These are phyloP conservation scores for Hebeloma cylindrosporum DNA, from an alignment of 768 basidiomycete species.

Conservation along the genomic window DNA sequence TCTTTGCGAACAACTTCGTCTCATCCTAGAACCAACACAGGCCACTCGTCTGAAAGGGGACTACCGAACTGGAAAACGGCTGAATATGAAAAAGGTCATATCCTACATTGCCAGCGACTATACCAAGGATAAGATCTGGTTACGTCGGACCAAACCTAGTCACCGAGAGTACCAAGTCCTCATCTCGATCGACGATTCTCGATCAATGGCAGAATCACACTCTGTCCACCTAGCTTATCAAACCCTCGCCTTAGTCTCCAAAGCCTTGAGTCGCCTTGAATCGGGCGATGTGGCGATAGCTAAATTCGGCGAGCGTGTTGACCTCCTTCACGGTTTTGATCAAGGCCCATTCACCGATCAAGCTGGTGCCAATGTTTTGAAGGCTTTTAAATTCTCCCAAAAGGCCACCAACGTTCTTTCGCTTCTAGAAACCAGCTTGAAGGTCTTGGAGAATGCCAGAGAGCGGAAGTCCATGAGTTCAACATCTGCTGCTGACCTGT, in stretches of 20 bases:
- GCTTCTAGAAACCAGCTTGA: conserved; percentile 77
- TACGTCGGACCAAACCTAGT: conserved; percentile 90
- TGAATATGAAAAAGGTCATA: conserved; percentile 99
- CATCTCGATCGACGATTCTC: conserved; percentile 92
- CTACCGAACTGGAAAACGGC: conserved; percentile 94
- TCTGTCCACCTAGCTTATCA: conserved; percentile 93
- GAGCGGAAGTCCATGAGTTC: conserved; percentile 62
- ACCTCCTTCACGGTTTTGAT: conserved; percentile 86
- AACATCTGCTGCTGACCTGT: conserved; percentile 75
- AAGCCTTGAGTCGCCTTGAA: conserved; percentile 88
- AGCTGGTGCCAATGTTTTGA: conserved; percentile 77
- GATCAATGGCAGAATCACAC: conserved; percentile 93
- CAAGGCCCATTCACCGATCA: conserved; percentile 79
- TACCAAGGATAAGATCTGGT: conserved; percentile 99
- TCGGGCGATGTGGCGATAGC: conserved; percentile 93
- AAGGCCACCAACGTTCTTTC: conserved; percentile 83
- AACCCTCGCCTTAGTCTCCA: conserved; percentile 88
- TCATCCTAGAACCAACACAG: conserved; percentile 92
- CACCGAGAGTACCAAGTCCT: conserved; percentile 95
- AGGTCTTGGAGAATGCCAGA: conserved; percentile 73
- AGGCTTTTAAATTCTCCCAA: conserved; percentile 87
- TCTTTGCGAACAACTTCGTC: conserved; percentile 93
- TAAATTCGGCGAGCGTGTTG: conserved; percentile 85
- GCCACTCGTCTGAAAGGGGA: conserved; percentile 95
- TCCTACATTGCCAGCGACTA: conserved; percentile 98